Evolutionary conservation across 768 basidiomycete species (phyloP).

Genomic region (Lenzites betulinus): DNA sequence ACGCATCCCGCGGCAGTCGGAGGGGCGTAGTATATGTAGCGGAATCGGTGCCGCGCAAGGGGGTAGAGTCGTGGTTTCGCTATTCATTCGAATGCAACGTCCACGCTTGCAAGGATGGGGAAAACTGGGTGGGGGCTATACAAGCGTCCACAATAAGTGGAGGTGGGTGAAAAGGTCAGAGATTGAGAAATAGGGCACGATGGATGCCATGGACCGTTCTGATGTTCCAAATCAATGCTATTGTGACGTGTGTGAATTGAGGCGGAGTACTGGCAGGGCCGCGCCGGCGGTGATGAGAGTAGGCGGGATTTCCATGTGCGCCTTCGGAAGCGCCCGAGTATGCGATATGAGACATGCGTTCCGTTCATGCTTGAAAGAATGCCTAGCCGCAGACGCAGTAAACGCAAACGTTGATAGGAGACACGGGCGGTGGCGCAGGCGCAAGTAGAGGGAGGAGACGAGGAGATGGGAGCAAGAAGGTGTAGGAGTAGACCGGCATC

Average conservation of each 20-base stretch:
- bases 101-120: background rate
- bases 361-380: too few relatives aligned
- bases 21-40: background rate
- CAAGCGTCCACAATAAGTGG: slow-evolving; percentile 10
- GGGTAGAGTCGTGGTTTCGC: slow-evolving; percentile 3
- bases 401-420: too few relatives aligned
- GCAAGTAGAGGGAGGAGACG: too few relatives aligned
- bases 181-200: background rate
- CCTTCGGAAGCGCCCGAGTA: too few relatives aligned
- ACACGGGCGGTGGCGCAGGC: too few relatives aligned
- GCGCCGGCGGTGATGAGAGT: too few relatives aligned
- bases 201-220: background rate
- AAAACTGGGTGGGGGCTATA: background rate
- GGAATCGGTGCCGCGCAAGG: background rate
- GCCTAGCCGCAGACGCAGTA: too few relatives aligned
- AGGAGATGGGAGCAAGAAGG: too few relatives aligned
- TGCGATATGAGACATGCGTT: too few relatives aligned
- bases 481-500: too few relatives aligned
- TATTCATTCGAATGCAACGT: background rate
- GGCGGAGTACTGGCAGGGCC: background rate
- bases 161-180: background rate
- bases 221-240: background rate
- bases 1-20: slow-evolving; percentile 4
- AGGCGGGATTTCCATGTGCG: too few relatives aligned
- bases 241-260: background rate